Base-by-base conservation (phyloP, 2,329 filamentous ascomycete species). In the Pyricularia pennisetigena region DNA sequence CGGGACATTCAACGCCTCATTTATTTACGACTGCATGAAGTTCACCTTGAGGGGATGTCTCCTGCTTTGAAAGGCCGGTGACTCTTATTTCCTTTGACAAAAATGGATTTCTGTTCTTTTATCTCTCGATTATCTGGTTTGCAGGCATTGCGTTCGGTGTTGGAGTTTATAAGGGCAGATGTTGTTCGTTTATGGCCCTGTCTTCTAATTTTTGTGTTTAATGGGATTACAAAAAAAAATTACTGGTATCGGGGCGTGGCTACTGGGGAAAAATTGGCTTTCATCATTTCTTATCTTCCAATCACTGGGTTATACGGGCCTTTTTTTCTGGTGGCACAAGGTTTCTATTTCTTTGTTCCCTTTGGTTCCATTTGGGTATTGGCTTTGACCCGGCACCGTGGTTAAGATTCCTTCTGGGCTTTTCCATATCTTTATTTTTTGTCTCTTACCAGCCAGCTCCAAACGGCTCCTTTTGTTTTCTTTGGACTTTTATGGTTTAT, bases 81-180 rank as follows among this genome's bases (percentile, higher is more conserved):
- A 16, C 57, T 23, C n/a, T 23, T 26, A 24, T 26, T 61, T 61
- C 57, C 10, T 26, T 26, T 61, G 57, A 23, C n/a, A 24, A 26
- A 61, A 61, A 61, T 61, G 24, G 57, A 23, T 61, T 26, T 61
- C 23, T 61, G 24, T 26, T 61, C n/a, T 26, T 61, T 61, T 61
- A 61, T 61, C 23, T 54, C 20, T 61, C 24, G 23, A 26, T 61
- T 26, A 61, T 61, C 57, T 61, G 28, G 54, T 32, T 62, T 28
- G 49, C 49, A 24, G 59, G 66, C 66, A 67, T 67, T 67, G 66
- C 66, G 66, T 67, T 67, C 14, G 66, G 66, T 67, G 66, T 67
- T 67, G 29, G 49, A 67, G 30, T 49, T 26, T 16, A 16, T 61
- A 26, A 61, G 57, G 23, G 57, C n/a, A 61, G 57, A 61, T 61